These are phyloP conservation scores for Penicillium sp. DNA, from an alignment of 2,329 filamentous ascomycete species.

Conservation along the genomic window DNA sequence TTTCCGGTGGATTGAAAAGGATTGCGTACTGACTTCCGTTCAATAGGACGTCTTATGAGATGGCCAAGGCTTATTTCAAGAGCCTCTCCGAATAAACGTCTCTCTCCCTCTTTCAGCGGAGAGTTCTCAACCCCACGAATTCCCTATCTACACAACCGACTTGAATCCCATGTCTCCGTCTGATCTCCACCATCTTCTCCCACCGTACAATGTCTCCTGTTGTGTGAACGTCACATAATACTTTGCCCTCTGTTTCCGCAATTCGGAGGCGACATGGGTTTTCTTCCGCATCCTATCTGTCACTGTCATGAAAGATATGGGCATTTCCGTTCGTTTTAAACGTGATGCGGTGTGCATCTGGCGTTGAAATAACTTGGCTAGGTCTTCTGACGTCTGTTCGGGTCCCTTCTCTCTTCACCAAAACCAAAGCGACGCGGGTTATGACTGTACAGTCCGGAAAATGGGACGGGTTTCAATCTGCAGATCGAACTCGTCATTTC, in stretches of 20 bases:
- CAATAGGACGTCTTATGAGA: conserved; percentile 65
- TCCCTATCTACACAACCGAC: conserved; percentile 8
- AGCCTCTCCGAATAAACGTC: conserved; percentile 34
- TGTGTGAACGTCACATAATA: conserved; percentile 16
- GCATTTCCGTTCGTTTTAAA: conserved; percentile 16
- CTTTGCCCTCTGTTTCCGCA: background rate
- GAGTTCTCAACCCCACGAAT: background rate
- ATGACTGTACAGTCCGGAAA: conserved; percentile 33
- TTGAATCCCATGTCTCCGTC: conserved; percentile 12
- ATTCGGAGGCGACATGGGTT: conserved; percentile 18
- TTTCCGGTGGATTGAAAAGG: background rate
- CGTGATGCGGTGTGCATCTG: conserved; percentile 11
- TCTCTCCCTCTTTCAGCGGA: background rate
- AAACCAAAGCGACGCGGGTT: conserved; percentile 27
- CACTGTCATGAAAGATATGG: conserved; percentile 7
- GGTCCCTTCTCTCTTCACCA: conserved; percentile 15
- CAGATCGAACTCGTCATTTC: conserved; percentile 16
- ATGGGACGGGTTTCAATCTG: conserved; percentile 11
- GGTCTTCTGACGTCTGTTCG: conserved; percentile 23
- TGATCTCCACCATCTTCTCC: conserved; percentile 4
- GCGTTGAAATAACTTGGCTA: conserved; percentile 13
- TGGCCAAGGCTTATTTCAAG: conserved; percentile 71
- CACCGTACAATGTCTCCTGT: conserved; percentile 17
- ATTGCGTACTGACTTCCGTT: conserved; percentile 7
- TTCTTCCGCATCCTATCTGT: conserved; percentile 14